phyloP scores from a whole-genome alignment of 106 monocot genomes.

The Phalaenopsis equestris region DNA sequence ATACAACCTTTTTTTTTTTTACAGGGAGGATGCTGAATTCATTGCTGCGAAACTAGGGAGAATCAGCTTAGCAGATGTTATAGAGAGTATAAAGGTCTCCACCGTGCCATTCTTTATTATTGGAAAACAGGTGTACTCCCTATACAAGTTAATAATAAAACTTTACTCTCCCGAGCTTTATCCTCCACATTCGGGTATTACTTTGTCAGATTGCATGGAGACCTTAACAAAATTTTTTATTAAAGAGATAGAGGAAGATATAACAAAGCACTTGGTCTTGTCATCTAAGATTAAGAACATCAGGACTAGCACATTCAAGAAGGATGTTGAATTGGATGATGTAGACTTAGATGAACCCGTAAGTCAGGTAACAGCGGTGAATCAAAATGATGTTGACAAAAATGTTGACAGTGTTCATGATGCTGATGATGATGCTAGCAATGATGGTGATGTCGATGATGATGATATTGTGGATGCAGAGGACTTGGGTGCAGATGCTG shows the following conservation, averaged over 20 bases:
- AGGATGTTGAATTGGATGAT: constrained; percentile 8
- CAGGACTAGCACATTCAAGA: constrained; percentile 11
- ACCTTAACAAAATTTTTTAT: constrained; percentile 35
- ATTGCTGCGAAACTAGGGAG: constrained; percentile 62
- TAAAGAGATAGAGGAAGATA: constrained; percentile 61
- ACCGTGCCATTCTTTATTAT: constrained; percentile 49
- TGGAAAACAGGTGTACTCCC: constrained; percentile 22
- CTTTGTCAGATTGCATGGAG: constrained; percentile 27
- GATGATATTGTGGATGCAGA: constrained; percentile 26
- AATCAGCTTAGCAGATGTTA: constrained; percentile 61
- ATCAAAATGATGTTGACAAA: constrained; percentile 9
- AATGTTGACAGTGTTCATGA: constrained; percentile 5
- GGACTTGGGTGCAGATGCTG: constrained; percentile 70
- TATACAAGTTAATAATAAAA: constrained; percentile 71
- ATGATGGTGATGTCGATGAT: constrained; percentile 26
- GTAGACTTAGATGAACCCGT: constrained; percentile 23
- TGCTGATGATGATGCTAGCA: constrained; percentile 20
- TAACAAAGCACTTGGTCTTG: constrained; percentile 47
- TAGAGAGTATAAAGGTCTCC: constrained; percentile 68
- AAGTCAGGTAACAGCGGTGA: neutral
- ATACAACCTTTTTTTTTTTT: neutral
- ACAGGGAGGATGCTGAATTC: constrained; percentile 69
- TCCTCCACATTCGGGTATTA: constrained; percentile 46
- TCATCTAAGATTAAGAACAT: constrained; percentile 55
- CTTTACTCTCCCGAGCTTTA: constrained; percentile 53